Base-by-base conservation (phyloP, 2,329 filamentous ascomycete genomes). In the Diaporthe sp. region DNA sequence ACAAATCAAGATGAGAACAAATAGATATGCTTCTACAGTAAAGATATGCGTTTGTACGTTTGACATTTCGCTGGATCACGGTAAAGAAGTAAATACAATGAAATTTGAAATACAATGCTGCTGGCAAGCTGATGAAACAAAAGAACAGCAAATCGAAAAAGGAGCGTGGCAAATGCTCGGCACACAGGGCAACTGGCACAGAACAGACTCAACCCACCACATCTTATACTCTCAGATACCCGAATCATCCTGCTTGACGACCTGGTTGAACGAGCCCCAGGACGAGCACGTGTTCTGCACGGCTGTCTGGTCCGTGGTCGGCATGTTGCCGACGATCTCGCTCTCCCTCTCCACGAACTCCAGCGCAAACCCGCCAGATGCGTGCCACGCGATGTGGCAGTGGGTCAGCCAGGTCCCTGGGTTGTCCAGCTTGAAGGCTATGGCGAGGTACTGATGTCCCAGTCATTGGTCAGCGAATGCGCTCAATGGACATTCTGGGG, bases 391-490 rank as follows among this genome's bases (percentile, higher is more conserved):
- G 55, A 80, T 78, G 71, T 82, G 80, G 70, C 81, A 82, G 75
- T 82, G 80, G 25, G 80, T 73, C 6, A 80, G 71, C 80, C 80
- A 82, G 4, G 77, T 77, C 22, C 83, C 82, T 4, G 83, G 83
- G 75, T 84, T 84, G 71, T 83, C 81, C 25, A 80, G 77, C 75
- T 80, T 60, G 76, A 83, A 84, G 1, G 79, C 82, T 40, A 84
- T 77, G 12, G 81, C 80, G 13, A 84, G 66, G 74, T 82, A 81
- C 64, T 68, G 9, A 10, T 28, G 7, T 17, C 7, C 5, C 35
- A n/a, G n/a, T n/a, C 4, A 22, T 30, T 81, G 80, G 42, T 74
- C 72, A 68, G 42, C 25, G 15, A n/a, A 8, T n/a, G 28, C 3
- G 61, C 2, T 50, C 28, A 9, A 17, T 52, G n/a, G 25, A 22